These are phyloP conservation scores for Saturnispora sanitii DNA, from an alignment of 805 yeast genomes.

Conservation along the genomic window DNA sequence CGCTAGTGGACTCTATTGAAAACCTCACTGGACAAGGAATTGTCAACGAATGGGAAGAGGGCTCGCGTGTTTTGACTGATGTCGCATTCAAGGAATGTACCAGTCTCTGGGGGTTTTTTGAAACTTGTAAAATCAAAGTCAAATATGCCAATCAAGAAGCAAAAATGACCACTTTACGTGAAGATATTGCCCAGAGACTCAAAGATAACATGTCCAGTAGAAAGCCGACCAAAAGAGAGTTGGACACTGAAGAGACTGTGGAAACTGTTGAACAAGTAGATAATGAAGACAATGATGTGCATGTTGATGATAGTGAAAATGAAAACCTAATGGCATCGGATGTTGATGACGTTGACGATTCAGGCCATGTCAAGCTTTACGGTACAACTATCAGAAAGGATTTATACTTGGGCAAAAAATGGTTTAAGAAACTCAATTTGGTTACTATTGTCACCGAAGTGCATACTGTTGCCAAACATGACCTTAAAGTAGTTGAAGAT, in stretches of 20 bases:
- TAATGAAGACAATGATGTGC: background rate
- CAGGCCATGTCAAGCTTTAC: constrained; percentile 5
- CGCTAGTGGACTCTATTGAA: constrained; percentile 3
- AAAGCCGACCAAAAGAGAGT: background rate
- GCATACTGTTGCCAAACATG: constrained; percentile 7
- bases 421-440: constrained; percentile 4
- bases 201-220: background rate
- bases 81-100: constrained; percentile 7
- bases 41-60: constrained; percentile 6
- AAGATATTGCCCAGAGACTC: constrained; percentile 1
- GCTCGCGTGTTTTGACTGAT: constrained; percentile 4
- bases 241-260: no score
- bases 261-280: background rate
- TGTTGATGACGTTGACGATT: constrained; percentile 5
- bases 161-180: background rate
- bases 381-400: constrained; percentile 5
- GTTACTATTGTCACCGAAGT: constrained; percentile 3
- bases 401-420: constrained; percentile 1
- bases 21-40: constrained; percentile 4
- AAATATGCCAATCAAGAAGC: constrained; percentile 1
- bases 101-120: background rate
- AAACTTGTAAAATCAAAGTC: constrained; percentile 2
- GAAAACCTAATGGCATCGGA: background rate
- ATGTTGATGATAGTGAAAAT: background rate
- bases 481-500: constrained; percentile 6